Base-by-base conservation (phyloP, 352 stramenopile species). In the Globisporangium lucens region DNA sequence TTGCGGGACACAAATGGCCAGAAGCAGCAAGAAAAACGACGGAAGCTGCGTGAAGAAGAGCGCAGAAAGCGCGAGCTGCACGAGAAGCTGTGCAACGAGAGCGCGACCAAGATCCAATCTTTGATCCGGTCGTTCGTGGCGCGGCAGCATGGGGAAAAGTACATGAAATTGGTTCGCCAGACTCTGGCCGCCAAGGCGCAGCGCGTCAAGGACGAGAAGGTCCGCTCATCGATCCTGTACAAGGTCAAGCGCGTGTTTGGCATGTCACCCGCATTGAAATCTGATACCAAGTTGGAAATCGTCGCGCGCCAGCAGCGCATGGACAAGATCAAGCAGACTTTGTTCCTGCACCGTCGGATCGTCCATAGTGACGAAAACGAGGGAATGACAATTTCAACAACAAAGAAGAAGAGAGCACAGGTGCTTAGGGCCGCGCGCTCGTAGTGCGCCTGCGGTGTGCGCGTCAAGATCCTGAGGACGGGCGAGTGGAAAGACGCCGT, bases 201-300 rank as follows among this genome's bases (percentile, higher is more conserved):
- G 62, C 76, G 80, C 3, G 58, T 76, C 47, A 85, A 76, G 52
- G 80, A 89, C 30, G 70, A 84, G 10, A 70, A 61, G 56, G 29
- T 79, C 1, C 79, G 80, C 6, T 56, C 58, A 4, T 84, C 76
- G 10, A 53, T 89, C 17, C 7, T 61, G 27, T 89, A 87, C 69
- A 80, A 71, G 58, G 41, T 80, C 15, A 78, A 79, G 61, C 62
- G 72, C 51, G 70, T 57, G 8, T 79, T 85, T 59, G 79, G 79
- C 6, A 27, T 83, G 4, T 72, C 76, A 0, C 75, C 78, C 24
- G 49, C 62, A 2, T 60, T 87, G 30, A 87, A 81, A 49, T 91
- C 83, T 0, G 85, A 91, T 66, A 93, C 85, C 1, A 67, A 69
- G 13, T 72, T 83, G 59, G 85, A 93, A 53, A 75, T 75, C 13